Evolutionary conservation across 2,329 filamentous ascomycete species (phyloP).

Genomic region (Colletotrichum tropicicola): DNA sequence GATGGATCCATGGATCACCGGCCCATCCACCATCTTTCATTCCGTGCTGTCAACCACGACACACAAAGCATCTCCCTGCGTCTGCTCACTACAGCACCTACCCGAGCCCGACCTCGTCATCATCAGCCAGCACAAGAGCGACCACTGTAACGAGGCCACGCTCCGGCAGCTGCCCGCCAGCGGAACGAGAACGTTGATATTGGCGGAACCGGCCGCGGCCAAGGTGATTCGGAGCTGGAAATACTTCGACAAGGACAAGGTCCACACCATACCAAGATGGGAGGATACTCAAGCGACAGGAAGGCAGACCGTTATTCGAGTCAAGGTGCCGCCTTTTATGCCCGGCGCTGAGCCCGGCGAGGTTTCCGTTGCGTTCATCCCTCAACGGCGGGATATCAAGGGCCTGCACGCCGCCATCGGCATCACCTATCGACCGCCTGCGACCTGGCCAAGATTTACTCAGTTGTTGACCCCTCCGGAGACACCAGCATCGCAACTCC

Average conservation of each 20-base stretch:
- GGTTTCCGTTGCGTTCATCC: conserved; percentile 75
- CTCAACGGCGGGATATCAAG: conserved; percentile 67
- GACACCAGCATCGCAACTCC: conserved; percentile 36
- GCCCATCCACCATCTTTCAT: conserved; percentile 67
- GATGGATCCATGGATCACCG: conserved; percentile 76
- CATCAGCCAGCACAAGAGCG: conserved; percentile 59
- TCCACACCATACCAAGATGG: conserved; percentile 56
- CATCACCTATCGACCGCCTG: conserved; percentile 75
- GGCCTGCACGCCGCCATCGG: conserved; percentile 73
- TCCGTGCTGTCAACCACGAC: conserved; percentile 68
- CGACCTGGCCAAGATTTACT: conserved; percentile 35
- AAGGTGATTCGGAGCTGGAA: conserved; percentile 74
- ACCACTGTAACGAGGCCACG: conserved; percentile 77
- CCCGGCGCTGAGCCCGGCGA: conserved; percentile 67
- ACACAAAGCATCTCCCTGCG: conserved; percentile 63
- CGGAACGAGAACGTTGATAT: conserved; percentile 66
- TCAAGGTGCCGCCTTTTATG: conserved; percentile 63
- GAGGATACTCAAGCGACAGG: conserved; percentile 47
- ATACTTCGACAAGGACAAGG: conserved; percentile 66
- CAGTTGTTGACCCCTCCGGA: conserved; percentile 16
- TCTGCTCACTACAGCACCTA: conserved; percentile 58
- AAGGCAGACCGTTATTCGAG: conserved; percentile 45
- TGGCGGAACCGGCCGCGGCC: conserved; percentile 72
- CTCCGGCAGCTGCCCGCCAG: conserved; percentile 68
- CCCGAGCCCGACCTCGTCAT: conserved; percentile 55